phyloP scores from a whole-genome alignment of 2,329 filamentous ascomycete genomes.

The Phialophora tarda region DNA sequence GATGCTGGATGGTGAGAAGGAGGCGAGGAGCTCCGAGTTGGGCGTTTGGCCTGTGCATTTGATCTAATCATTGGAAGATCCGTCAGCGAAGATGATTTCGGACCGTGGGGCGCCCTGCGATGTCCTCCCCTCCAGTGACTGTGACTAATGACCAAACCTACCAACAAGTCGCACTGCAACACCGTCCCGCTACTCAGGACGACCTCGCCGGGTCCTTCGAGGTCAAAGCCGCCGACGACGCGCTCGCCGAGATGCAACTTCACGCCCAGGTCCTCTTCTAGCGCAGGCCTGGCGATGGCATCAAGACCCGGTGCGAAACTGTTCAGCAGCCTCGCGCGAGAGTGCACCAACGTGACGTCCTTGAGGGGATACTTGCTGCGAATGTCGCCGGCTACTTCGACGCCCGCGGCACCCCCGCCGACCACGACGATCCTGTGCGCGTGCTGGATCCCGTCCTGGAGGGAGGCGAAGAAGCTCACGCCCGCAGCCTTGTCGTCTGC shows the following conservation, averaged over 20 bases:
- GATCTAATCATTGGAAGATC: conserved; percentile 49
- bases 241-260: conserved; percentile 33
- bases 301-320: conserved; percentile 37
- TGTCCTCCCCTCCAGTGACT: too few species aligned
- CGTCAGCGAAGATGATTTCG: too few species aligned
- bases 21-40: conserved; percentile 56
- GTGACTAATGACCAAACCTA: conserved; percentile 13
- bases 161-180: conserved; percentile 29
- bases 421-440: conserved; percentile 55
- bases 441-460: conserved; percentile 46
- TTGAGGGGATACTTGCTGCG: conserved; percentile 57
- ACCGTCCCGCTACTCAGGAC: conserved; percentile 27
- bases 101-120: too few species aligned
- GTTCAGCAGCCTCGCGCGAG: conserved; percentile 44
- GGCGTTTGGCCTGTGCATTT: conserved; percentile 66
- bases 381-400: conserved; percentile 58
- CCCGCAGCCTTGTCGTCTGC: conserved; percentile 27
- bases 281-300: conserved; percentile 24
- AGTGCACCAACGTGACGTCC: conserved; percentile 56
- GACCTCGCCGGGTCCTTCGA: conserved; percentile 24
- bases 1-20: conserved; percentile 54
- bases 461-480: conserved; percentile 27
- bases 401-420: conserved; percentile 58
- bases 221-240: conserved; percentile 23
- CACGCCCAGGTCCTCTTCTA: conserved; percentile 37